Evolutionary conservation across 208 protist species (phyloP).

Genomic region (Trichomonas tenax): DNA sequence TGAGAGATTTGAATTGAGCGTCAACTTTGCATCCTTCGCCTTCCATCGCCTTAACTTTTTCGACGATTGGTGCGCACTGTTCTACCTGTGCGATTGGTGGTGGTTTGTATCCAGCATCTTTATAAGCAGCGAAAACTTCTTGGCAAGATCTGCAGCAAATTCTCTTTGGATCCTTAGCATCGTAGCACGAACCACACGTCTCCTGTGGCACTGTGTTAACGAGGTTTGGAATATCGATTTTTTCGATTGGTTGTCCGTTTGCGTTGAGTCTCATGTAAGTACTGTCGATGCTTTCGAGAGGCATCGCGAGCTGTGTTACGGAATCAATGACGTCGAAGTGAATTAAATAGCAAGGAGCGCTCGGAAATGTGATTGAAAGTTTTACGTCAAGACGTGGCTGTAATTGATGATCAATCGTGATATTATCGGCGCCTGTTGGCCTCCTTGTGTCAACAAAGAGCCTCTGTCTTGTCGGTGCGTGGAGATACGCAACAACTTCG

Average conservation of each 20-base stretch:
- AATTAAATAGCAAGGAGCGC: not conserved
- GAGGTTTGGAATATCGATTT: not conserved
- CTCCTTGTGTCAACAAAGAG: not conserved
- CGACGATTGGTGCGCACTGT: not conserved
- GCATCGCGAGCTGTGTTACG: not conserved
- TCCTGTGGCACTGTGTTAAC: not conserved
- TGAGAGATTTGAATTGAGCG: not conserved
- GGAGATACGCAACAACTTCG: not conserved
- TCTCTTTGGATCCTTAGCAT: not conserved
- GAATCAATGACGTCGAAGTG: constrained; percentile 1
- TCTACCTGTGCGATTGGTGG: not conserved
- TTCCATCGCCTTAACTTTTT: not conserved
- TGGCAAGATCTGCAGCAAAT: not conserved
- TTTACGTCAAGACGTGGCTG: not conserved
- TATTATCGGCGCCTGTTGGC: not conserved
- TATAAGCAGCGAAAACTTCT: not conserved
- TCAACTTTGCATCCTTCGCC: not conserved
- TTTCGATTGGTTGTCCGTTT: not conserved
- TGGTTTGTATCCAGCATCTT: not conserved
- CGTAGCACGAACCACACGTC: not conserved
- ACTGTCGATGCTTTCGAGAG: not conserved
- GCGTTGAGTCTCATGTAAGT: not conserved
- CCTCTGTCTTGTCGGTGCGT: not conserved
- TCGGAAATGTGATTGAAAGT: not conserved
- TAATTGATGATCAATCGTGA: not conserved